Base-by-base conservation (phyloP, 176 grass and related monocot species). In the Bothriochloa decipiens region DNA sequence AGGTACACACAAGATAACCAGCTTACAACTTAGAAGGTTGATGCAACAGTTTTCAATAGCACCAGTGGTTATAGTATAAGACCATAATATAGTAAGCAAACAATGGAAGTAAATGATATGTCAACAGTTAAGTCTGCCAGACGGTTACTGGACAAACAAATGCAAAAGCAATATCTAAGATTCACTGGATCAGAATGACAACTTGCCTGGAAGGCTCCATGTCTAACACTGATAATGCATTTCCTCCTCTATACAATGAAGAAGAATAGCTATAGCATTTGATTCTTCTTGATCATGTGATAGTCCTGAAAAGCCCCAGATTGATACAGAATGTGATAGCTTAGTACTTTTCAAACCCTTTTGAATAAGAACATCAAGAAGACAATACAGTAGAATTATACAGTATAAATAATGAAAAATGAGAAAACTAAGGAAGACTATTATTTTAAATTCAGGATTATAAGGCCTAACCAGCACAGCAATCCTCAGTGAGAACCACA, bases 171-270 rank as follows among this genome's bases (percentile, higher is more conserved):
- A 50, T 46, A 11, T 70, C 65, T 77, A 81, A 86, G 61, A 43
- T 65, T 22, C 70, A 74, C 36, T 53, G 45, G 76, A 79, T 55
- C 45, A 80, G 37, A 83, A 66, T 37, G 12, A 46, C 29, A 28
- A 32, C 82, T 76, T 89, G 87, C 95, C 95, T 97, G 95, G 80
- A 97, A 87, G 84, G 95, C 81, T 82, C 90, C 92, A 76, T 78
- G 91, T 83, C 88, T 91, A 62, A 97, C 73, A 55, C 82, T 93
- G 63, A n/a, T 88, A 84, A 82, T 93, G 79, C 73, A 86, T 90
- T 79, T 82, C 85, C 50, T 83, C 88, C 50, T 97, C 87, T 69
- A 88, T 79, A 67, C 76, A 93, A 64, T 87, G 81, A 68, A 95
- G 90, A 84, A 97, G 87, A 82, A 91, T n/a, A 83, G 41, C 37